phyloP scores from a whole-genome alignment of 192 early-diverging fungal genomes.

The Dimargaris cristalligena region DNA sequence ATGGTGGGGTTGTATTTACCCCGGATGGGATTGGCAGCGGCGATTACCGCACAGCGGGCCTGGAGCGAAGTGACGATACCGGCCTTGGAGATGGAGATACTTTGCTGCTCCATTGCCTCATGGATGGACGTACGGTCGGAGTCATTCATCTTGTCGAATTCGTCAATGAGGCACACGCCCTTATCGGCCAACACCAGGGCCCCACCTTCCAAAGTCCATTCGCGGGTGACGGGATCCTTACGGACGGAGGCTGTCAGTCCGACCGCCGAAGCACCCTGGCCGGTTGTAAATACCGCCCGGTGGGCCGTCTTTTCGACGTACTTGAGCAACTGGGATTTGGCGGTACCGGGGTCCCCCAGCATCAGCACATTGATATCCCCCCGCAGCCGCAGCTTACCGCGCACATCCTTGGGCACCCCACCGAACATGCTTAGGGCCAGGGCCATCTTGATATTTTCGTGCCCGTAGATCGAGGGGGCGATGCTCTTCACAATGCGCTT shows the following conservation, averaged over 20 bases:
- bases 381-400: conserved; percentile 85
- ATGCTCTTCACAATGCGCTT: conserved; percentile 82
- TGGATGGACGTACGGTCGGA: conserved; percentile 86
- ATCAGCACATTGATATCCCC: conserved; percentile 97
- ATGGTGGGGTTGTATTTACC: conserved; percentile 79
- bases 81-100: conserved; percentile 75
- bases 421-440: conserved; percentile 90
- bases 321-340: conserved; percentile 75
- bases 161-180: conserved; percentile 75
- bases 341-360: conserved; percentile 78
- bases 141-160: conserved; percentile 88
- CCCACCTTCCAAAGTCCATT: conserved; percentile 83
- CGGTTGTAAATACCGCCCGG: conserved; percentile 72
- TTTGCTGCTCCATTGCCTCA: conserved; percentile 87
- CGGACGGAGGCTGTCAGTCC: conserved; percentile 70
- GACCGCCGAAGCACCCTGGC: conserved; percentile 71
- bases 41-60: conserved; percentile 64
- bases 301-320: conserved; percentile 73
- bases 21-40: conserved; percentile 70
- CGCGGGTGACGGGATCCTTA: conserved; percentile 70
- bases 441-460: conserved; percentile 91
- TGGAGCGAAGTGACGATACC: conserved; percentile 75
- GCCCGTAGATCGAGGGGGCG: conserved; percentile 97
- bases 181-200: conserved; percentile 75
- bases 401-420: conserved; percentile 86